A percentile compares a stretch with the other conserved stretches of the same genome.
Evolutionary conservation across 176 grass and related monocot genomes (phyloP).

Genomic region (sorghum (Sorghum bicolor)): DNA sequence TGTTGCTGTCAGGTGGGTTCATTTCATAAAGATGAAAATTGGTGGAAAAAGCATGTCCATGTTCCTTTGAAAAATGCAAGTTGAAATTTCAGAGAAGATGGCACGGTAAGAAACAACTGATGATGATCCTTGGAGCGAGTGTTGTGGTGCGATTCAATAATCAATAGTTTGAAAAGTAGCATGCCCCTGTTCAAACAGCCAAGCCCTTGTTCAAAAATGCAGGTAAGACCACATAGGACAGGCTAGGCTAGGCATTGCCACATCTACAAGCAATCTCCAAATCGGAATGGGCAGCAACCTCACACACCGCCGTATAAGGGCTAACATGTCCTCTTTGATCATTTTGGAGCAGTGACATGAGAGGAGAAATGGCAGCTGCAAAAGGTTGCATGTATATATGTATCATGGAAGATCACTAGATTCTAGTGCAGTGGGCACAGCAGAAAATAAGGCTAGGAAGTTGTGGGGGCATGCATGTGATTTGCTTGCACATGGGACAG

Average conservation of each 20-base stretch:
- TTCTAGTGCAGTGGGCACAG: slow-evolving; percentile 5
- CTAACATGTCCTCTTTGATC: slow-evolving; percentile 5
- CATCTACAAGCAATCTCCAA: slow-evolving; percentile 39
- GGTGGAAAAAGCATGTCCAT: not conserved
- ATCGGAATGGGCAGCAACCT: slow-evolving; percentile 29
- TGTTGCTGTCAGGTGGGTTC: slow-evolving; percentile 2
- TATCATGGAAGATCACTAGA: slow-evolving; percentile 4
- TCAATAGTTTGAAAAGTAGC: not conserved
- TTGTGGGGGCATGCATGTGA: slow-evolving; percentile 26
- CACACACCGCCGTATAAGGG: not conserved
- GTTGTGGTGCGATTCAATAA: not conserved
- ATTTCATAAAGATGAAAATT: slow-evolving; percentile 10
- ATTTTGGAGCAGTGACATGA: slow-evolving; percentile 21
- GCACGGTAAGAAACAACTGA: not conserved
- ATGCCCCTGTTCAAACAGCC: slow-evolving; percentile 22
- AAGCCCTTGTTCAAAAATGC: not conserved
- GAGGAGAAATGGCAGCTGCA: not conserved
- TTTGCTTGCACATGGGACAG: slow-evolving; percentile 21
- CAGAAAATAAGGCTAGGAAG: not conserved
- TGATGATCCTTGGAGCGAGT: not conserved
- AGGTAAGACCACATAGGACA: not conserved
- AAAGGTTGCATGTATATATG: slow-evolving; percentile 1
- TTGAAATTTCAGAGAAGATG: not conserved
- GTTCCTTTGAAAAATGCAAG: not conserved
- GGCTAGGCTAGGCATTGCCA: not conserved